Conservation (phyloP, 2,329 filamentous ascomycete species). For the Pezicula carpinea region DNA sequence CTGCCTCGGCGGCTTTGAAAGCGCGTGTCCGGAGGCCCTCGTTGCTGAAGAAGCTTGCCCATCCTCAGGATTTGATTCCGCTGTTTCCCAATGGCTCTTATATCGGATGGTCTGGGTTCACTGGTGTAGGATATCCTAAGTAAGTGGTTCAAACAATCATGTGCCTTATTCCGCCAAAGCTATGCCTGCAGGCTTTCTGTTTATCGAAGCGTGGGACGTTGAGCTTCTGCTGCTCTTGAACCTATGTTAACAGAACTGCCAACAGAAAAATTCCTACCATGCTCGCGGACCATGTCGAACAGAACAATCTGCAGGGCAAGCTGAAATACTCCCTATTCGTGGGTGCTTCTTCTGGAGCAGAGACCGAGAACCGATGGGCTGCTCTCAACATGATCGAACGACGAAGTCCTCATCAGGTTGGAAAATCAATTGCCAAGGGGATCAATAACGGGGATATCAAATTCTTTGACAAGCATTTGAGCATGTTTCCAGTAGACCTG, state of each 20-base stretch:
- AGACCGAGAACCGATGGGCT: slow-evolving; percentile 90
- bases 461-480: slow-evolving; percentile 91
- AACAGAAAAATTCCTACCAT: slow-evolving; percentile 75
- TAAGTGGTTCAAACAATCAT: slow-evolving; percentile 35
- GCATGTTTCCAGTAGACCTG: slow-evolving; percentile 85
- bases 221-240: background rate
- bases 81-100: slow-evolving; percentile 83
- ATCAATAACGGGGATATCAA: slow-evolving; percentile 87
- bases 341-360: slow-evolving; percentile 81
- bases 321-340: slow-evolving; percentile 85
- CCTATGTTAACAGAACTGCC: slow-evolving; percentile 13
- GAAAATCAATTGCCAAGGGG: slow-evolving; percentile 83
- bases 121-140: slow-evolving; percentile 86
- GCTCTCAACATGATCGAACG: slow-evolving; percentile 84
- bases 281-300: slow-evolving; percentile 83
- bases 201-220: background rate
- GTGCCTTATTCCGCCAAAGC: background rate
- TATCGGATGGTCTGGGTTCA: slow-evolving; percentile 89
- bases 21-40: slow-evolving; percentile 71
- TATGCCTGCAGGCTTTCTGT: background rate
- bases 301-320: slow-evolving; percentile 78
- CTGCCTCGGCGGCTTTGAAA: slow-evolving; percentile 53
- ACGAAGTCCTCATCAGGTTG: slow-evolving; percentile 80
- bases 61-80: slow-evolving; percentile 73
- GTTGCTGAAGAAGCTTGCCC: slow-evolving; percentile 74